Evolutionary conservation across 1,284 basidiomycete species (phyloP), one percentile per base, ranked within the genome.

Genomic region (Volvariella volvacea): DNA sequence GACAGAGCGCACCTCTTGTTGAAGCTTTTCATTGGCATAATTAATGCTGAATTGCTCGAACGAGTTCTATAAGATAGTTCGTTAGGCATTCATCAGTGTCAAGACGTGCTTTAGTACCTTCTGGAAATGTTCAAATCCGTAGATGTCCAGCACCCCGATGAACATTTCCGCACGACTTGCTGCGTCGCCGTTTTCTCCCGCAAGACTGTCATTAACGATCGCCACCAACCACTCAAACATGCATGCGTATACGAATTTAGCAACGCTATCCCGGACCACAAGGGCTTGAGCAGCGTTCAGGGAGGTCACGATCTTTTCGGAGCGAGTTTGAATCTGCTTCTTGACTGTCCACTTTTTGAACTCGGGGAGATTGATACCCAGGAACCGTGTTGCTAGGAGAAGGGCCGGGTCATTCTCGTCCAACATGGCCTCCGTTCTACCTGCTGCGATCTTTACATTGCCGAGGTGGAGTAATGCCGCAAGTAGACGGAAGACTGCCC

Each of bases 41-140:
- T 99, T 99, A 73, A 99, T 99, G 65, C 94, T 97, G 68, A 99
- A 99, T 69, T 99, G 96, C 65, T 99, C 96, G 61, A 98, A 99
- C 8, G 92, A 96, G 66, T 97, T 97, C 86, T 88, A 52, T 19
- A 38, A 37, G 42, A 14, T 12, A 30, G n/a, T 32, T 49, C 38
- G 48, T 40, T 49, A 49, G 46, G 22, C 43, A 32, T 28, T 28
- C 34, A 48, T 22, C 51, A 48, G 16, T 21, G 16, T 22, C 17
- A 37, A 17, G 30, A 28, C 6, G 6, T 30, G 43, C 51, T 14
- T n/a, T n/a, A n/a, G n/a, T 41, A 73, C 88, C 81, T 94, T 95
- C 68, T 95, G 88, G 73, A 95, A 95, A 64, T 95, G 92, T 65
- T 96, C 92, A 53, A 96, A 96, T 16, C 92, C 93, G 61, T 96